A percentile compares a stretch with the other conserved stretches of the same genome.
Conservation (phyloP, 164 flowering plant species). For the Vitis vinifera region ASM3070453v1 NC_081806.1:19845001-19845500, state of each 20-base stretch:
- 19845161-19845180: constrained; percentile 89
- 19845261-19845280: not conserved
- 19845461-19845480: too few relatives aligned
- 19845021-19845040: too few relatives aligned
- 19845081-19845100: constrained; percentile 84
- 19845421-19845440: too few relatives aligned
- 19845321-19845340: not conserved
- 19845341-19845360: too few relatives aligned
- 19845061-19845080: not conserved
- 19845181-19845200: constrained; percentile 83
- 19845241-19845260: constrained; percentile 87
- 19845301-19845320: not conserved
- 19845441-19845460: too few relatives aligned
- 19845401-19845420: not conserved
- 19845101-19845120: constrained; percentile 90
- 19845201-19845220: constrained; percentile 73
- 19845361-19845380: too few relatives aligned
- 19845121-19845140: constrained; percentile 83
- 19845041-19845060: not conserved
- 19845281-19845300: not conserved
- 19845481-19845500: too few relatives aligned
- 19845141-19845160: constrained; percentile 63
- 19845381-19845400: too few relatives aligned
- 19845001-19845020: too few relatives aligned
- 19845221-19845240: constrained; percentile 96